phyloP scores from a whole-genome alignment of 176 grass and related monocot genomes.

The sorghum (Sorghum bicolor) region Sorghum_bicolor_NCBIv3 NC_012872.2:14839501-14840000 shows the following conservation, averaged over 20 bases:
- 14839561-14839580: background rate
- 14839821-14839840: background rate
- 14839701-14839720: background rate
- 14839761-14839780: too few relatives aligned
- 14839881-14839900: background rate
- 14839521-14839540: background rate
- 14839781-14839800: background rate
- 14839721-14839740: background rate
- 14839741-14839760: background rate
- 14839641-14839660: background rate
- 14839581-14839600: background rate
- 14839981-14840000: background rate
- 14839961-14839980: background rate
- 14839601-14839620: background rate
- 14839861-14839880: background rate
- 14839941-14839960: background rate
- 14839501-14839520: conserved; percentile 35
- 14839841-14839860: background rate
- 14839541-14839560: background rate
- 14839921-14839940: background rate
- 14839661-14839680: background rate
- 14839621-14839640: background rate
- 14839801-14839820: background rate
- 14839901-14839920: background rate
- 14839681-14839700: background rate